Conservation (phyloP, 352 stramenopile genomes). For the Lagenidium sp. region DNA sequence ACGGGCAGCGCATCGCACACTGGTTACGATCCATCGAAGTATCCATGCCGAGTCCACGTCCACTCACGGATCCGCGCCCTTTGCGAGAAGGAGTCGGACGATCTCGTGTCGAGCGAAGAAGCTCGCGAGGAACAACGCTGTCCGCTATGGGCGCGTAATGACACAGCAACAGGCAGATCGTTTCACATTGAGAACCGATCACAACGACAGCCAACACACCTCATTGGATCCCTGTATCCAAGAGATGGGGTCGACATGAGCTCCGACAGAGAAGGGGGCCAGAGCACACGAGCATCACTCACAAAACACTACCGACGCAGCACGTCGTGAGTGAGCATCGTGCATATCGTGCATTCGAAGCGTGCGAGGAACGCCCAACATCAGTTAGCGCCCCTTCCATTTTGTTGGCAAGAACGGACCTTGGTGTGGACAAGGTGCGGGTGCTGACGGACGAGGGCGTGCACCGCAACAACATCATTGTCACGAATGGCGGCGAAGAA, state of each 20-base stretch:
- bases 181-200: too few species aligned
- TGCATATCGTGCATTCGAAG: too few species aligned
- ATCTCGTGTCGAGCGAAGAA: conserved; percentile 49
- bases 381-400: too few species aligned
- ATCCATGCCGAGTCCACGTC: too few species aligned
- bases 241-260: too few species aligned
- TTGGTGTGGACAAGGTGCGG: conserved; percentile 16
- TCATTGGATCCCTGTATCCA: too few species aligned
- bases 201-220: too few species aligned
- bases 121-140: conserved; percentile 53
- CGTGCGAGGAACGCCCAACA: too few species aligned
- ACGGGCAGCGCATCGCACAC: neutral
- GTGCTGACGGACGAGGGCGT: conserved; percentile 6
- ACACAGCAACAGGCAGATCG: too few species aligned
- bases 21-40: neutral
- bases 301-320: conserved; percentile 15
- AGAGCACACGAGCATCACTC: conserved; percentile 2
- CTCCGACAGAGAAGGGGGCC: conserved; percentile 1
- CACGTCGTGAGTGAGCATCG: neutral
- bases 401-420: neutral
- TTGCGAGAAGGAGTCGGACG: conserved; percentile 30
- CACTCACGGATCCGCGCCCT: conserved; percentile 60
- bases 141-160: too few species aligned
- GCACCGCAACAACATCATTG: conserved; percentile 5
- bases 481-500: conserved; percentile 12